A percentile compares a stretch with the other conserved stretches of the same genome.
phyloP scores from a whole-genome alignment of 2,329 filamentous ascomycete genomes.

The Nectriaceae sp. region DNA sequence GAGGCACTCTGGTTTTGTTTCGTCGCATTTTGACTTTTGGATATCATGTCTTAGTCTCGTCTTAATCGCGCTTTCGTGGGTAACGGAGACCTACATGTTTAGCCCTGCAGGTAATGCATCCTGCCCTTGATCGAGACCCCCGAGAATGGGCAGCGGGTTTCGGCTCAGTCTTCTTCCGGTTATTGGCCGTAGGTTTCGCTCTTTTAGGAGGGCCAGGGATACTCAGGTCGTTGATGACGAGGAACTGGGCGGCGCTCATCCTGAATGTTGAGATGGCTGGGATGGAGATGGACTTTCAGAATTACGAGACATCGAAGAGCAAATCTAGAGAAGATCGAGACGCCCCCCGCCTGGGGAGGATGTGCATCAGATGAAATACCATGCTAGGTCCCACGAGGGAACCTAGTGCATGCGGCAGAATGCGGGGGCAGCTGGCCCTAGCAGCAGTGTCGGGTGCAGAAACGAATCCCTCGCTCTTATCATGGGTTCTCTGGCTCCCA shows the following conservation, averaged over 20 bases:
- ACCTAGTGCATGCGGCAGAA: too few species aligned
- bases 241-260: neutral
- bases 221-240: neutral
- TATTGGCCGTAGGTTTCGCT: neutral
- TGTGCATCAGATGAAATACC: too few species aligned
- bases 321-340: too few species aligned
- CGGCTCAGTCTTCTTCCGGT: neutral
- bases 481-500: too few species aligned
- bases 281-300: too few species aligned
- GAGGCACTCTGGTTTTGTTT: slow-evolving; percentile 13
- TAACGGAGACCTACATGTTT: slow-evolving; percentile 9
- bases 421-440: too few species aligned
- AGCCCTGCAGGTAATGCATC: slow-evolving; percentile 13
- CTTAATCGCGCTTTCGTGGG: neutral
- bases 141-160: neutral
- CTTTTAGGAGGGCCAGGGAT: neutral
- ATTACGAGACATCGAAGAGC: too few species aligned
- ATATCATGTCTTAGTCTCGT: neutral
- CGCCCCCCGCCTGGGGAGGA: too few species aligned
- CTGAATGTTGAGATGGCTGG: too few species aligned
- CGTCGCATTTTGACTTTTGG: slow-evolving; percentile 14
- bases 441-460: too few species aligned
- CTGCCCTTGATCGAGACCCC: slow-evolving; percentile 11
- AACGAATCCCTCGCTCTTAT: too few species aligned
- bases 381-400: too few species aligned